phyloP scores from a whole-genome alignment of 352 stramenopile species.

The Phytophthora idaei region DNA sequence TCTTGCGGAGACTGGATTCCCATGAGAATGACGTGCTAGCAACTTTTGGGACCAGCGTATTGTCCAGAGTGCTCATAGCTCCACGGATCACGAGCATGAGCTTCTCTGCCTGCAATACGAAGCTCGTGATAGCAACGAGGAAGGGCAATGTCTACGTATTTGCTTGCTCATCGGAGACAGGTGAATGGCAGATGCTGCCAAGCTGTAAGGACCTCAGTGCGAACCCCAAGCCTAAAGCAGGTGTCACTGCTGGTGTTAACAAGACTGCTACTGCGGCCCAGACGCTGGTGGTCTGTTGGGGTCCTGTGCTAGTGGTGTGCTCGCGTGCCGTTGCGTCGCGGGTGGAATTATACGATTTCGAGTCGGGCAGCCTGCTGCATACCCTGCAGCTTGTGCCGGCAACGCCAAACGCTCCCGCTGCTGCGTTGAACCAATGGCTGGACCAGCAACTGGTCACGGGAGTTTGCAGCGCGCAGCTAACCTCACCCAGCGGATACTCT shows the following conservation, averaged over 20 bases:
- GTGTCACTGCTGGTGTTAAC: conserved; percentile 10
- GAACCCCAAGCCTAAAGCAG: conserved; percentile 50
- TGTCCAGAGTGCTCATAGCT: conserved; percentile 48
- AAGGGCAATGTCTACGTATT: conserved; percentile 77
- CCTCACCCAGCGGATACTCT: not conserved
- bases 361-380: conserved; percentile 49
- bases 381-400: conserved; percentile 39
- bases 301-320: conserved; percentile 50
- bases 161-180: not conserved
- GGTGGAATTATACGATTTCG: conserved; percentile 58
- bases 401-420: not conserved
- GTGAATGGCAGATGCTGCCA: conserved; percentile 34
- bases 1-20: conserved; percentile 36
- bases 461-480: conserved; percentile 21
- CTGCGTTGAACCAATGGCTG: conserved; percentile 24
- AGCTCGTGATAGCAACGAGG: conserved; percentile 52
- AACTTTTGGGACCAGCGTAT: conserved; percentile 31
- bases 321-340: conserved; percentile 37
- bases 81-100: conserved; percentile 61
- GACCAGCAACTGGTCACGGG: conserved; percentile 42
- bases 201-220: conserved; percentile 34
- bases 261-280: conserved; percentile 37
- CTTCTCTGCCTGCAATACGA: conserved; percentile 42
- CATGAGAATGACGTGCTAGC: conserved; percentile 3
- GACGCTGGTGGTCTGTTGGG: conserved; percentile 65